These are phyloP conservation scores for Eimeria tenella DNA, from an alignment of 169 alveolate species.

Conservation along the genomic window DNA sequence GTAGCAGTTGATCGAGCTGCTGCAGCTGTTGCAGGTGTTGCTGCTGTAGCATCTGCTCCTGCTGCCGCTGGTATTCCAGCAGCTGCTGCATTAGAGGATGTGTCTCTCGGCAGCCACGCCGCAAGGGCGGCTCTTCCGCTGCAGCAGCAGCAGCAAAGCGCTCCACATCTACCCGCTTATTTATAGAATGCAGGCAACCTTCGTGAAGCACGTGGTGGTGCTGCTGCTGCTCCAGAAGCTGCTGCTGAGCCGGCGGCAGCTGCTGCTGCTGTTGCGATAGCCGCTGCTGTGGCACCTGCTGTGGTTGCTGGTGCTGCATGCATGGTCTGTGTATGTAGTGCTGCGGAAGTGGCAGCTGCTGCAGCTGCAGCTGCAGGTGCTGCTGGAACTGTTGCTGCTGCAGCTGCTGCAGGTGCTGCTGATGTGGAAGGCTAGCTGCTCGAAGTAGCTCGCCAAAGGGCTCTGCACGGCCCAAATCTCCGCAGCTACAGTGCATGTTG, in stretches of 20 bases:
- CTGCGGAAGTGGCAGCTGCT: conserved; percentile 49
- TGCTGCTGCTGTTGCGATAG: conserved; percentile 50
- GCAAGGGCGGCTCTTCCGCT: not conserved
- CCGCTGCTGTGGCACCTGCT: conserved; percentile 36
- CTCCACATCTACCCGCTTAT: not conserved
- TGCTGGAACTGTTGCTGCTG: conserved; percentile 22
- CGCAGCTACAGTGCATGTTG: conserved; percentile 45
- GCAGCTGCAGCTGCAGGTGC: conserved; percentile 33
- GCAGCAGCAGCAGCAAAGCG: not conserved
- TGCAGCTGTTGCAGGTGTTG: conserved; percentile 23
- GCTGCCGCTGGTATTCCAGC: conserved; percentile 39
- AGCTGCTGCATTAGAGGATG: not conserved
- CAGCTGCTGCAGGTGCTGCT: conserved; percentile 38
- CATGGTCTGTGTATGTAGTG: not conserved
- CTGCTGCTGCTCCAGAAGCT: not conserved
- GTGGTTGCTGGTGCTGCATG: conserved; percentile 39
- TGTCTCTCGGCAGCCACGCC: not conserved
- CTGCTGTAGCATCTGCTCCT: conserved; percentile 31
- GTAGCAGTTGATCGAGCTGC: not conserved
- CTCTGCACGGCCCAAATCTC: conserved; percentile 11
- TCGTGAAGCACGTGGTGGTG: conserved; percentile 9
- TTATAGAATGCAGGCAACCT: not conserved
- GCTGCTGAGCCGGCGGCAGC: not conserved
- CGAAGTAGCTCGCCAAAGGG: not conserved
- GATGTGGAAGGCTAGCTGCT: not conserved